phyloP scores from a whole-genome alignment of 768 basidiomycete genomes.

The Phaeolepiota aurea region DNA sequence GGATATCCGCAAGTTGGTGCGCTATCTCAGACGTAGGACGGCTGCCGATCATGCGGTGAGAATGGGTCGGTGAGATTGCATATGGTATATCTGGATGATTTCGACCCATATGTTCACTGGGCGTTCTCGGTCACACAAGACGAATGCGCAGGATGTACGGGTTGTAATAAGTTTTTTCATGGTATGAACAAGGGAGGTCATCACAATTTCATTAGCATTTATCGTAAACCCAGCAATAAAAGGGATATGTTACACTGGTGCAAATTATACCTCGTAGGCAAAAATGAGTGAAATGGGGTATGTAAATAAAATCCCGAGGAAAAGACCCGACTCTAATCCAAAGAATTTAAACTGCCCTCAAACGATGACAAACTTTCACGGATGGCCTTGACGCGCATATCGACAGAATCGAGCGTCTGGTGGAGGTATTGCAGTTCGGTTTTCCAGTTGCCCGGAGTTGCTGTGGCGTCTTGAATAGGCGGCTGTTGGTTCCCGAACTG shows the following conservation, averaged over 20 bases:
- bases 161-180: no score
- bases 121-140: no score
- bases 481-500: no score
- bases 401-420: constrained; percentile 45
- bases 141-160: no score
- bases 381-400: constrained; percentile 45
- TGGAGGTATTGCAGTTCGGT: constrained; percentile 41
- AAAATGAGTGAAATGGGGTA: neutral
- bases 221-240: neutral
- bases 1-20: constrained; percentile 36
- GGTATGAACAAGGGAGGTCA: neutral
- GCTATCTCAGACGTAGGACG: constrained; percentile 39
- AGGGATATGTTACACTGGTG: neutral
- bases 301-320: neutral
- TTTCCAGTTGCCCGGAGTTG: constrained; percentile 21
- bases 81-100: no score
- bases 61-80: neutral
- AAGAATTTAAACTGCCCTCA: constrained; percentile 9
- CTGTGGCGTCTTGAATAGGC: constrained; percentile 1
- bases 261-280: neutral
- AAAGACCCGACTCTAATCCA: constrained; percentile 12
- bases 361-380: constrained; percentile 24
- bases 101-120: no score
- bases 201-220: neutral
- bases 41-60: neutral